Evolutionary conservation across 176 grass and related monocot genomes (phyloP).

Genomic region (Rhynchospora breviuscula): DNA sequence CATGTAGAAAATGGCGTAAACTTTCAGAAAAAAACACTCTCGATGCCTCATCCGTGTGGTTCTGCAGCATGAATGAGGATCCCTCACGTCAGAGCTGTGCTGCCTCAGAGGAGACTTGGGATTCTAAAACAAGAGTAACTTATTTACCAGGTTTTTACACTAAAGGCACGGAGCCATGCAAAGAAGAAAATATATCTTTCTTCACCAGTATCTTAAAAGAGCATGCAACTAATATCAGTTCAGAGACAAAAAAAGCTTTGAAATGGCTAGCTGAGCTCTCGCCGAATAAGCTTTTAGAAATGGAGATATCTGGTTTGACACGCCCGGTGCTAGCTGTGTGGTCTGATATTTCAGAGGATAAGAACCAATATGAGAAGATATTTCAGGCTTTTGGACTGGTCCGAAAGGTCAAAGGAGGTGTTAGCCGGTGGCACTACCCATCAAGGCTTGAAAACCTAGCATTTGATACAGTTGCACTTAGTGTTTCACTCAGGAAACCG

Average conservation of each 20-base stretch:
- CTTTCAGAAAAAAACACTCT: conserved; percentile 42
- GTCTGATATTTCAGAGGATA: conserved; percentile 37
- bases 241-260: conserved; percentile 83
- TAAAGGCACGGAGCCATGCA: conserved; percentile 54
- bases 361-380: conserved; percentile 67
- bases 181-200: conserved; percentile 68
- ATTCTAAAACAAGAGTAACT: conserved; percentile 52
- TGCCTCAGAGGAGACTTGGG: conserved; percentile 57
- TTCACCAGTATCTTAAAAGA: conserved; percentile 77
- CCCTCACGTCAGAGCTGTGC: conserved; percentile 49
- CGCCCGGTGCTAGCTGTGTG: conserved; percentile 56
- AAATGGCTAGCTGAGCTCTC: conserved; percentile 79
- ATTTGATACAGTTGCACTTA: conserved; percentile 70
- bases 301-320: conserved; percentile 79
- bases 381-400: conserved; percentile 91
- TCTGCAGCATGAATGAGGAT: conserved; percentile 93
- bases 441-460: conserved; percentile 68
- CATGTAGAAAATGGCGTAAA: conserved; percentile 87
- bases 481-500: conserved; percentile 63
- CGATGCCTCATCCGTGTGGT: conserved; percentile 65
- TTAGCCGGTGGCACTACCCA: conserved; percentile 71
- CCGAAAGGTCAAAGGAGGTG: conserved; percentile 53
- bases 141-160: conserved; percentile 84
- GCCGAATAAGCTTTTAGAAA: conserved; percentile 50
- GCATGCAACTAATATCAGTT: conserved; percentile 47